phyloP scores from a whole-genome alignment of 176 grass and related monocot species.

The Poa pratensis region DNA sequence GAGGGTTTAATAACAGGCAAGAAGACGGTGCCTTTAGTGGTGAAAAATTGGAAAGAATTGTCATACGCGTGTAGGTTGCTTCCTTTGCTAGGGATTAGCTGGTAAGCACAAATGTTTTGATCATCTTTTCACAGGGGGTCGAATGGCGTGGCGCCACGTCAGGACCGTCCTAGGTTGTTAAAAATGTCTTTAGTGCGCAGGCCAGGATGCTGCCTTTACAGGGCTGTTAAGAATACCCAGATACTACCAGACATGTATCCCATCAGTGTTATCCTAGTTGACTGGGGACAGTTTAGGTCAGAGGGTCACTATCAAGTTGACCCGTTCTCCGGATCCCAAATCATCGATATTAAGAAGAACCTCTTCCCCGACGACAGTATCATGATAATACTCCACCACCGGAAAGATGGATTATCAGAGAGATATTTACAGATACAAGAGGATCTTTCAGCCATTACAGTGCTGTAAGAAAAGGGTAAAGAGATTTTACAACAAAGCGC shows the following conservation, averaged over 20 bases:
- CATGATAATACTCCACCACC: slow-evolving; percentile 15
- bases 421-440: slow-evolving; percentile 18
- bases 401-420: not conserved
- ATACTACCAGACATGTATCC: not conserved
- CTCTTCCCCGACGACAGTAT: not conserved
- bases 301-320: slow-evolving; percentile 41
- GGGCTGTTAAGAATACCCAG: slow-evolving; percentile 31
- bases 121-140: slow-evolving; percentile 33
- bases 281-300: slow-evolving; percentile 25
- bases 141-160: slow-evolving; percentile 50
- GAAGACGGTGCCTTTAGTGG: slow-evolving; percentile 7
- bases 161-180: slow-evolving; percentile 13
- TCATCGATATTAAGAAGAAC: no score
- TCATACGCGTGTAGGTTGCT: slow-evolving; percentile 44
- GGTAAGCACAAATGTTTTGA: slow-evolving; percentile 49
- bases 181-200: slow-evolving; percentile 34
- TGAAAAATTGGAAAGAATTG: not conserved
- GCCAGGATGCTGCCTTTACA: not conserved
- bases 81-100: slow-evolving; percentile 59
- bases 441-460: not conserved
- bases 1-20: slow-evolving; percentile 47
- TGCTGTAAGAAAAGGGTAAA: not conserved
- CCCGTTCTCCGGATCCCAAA: slow-evolving; percentile 38
- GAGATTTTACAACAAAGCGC: not conserved
- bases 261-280: slow-evolving; percentile 14